Evolutionary conservation across 139 green algal genomes (phyloP), one percentile per base, ranked within the genome.

Genomic region (Pseudopediastrum boryanum): DNA sequence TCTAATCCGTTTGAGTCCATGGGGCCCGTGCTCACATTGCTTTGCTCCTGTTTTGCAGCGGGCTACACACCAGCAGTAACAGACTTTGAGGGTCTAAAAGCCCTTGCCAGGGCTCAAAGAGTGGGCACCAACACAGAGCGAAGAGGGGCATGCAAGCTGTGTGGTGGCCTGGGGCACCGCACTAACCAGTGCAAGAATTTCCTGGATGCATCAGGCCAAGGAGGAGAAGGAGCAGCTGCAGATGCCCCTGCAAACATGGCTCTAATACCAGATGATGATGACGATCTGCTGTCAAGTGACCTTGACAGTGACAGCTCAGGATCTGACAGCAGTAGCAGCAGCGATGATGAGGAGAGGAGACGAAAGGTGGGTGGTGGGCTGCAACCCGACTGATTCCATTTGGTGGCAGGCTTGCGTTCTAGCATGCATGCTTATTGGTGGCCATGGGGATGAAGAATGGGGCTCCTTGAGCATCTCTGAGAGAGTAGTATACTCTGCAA

Each of bases 91-190:
- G 81, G 83, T 36, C 83, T 97, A n/a, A 79, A 96, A 62, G 80
- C 84, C 1, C 78, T 97, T 1, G 93, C 93, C 31, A 87, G 88
- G 39, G 80, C 74, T 33, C 88, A 95, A 70, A 90, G 90, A 23
- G 86, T 79, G 6, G 85, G 89, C 13, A 83, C 85, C 23, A 83
- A 78, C 46, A 87, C 81, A 2, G 82, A 44, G 1, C 85, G 82
- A 41, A 77, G 93, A 23, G 93, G 93, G 19, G 93, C 91, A 27
- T 97, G 93, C 83, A 94, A 92, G 79, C 80, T 90, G 13, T 97
- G 93, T 77, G 92, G 93, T 31, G 87, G 95, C 63, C 79, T 96
- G 16, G 93, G 93, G 6, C 93, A 97, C 85, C 87, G 97, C 16
- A 96, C 93, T 9, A 94, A 94, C 84, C 92, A 97, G 89, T 97